phyloP scores from a whole-genome alignment of 169 alveolate species.

The Eimeria maxima region DNA sequence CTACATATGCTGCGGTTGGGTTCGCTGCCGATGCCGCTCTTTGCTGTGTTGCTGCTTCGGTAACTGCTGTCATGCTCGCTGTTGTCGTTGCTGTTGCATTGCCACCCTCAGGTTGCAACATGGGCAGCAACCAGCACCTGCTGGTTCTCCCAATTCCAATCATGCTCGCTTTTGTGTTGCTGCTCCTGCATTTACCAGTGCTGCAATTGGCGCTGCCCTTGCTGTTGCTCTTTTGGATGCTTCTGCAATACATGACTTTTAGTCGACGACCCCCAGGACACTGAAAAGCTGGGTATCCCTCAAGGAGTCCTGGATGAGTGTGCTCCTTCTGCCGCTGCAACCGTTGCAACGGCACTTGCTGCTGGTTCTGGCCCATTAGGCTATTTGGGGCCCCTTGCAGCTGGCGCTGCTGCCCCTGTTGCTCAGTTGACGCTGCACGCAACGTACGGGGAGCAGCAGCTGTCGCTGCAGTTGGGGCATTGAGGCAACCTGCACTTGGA shows the following conservation, averaged over 20 bases:
- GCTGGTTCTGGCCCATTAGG: background rate
- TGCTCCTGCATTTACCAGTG: background rate
- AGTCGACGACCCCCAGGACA: background rate
- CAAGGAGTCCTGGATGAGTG: background rate
- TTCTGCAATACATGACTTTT: background rate
- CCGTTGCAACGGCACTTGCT: slow-evolving; percentile 12
- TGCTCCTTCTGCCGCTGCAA: background rate
- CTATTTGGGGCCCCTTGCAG: background rate
- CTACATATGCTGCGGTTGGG: background rate
- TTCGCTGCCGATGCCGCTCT: background rate
- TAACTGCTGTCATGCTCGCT: background rate
- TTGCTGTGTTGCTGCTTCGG: background rate
- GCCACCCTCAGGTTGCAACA: background rate
- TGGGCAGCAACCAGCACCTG: background rate
- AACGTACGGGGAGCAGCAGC: background rate
- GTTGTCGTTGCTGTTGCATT: background rate
- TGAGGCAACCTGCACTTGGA: background rate
- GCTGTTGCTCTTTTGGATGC: background rate
- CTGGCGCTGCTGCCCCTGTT: background rate
- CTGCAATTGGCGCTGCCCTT: too few species aligned
- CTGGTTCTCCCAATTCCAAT: background rate
- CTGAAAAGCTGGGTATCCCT: background rate
- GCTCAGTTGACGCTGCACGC: background rate
- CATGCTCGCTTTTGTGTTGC: background rate
- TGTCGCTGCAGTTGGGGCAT: background rate